Evolutionary conservation across 129 eudicot genomes (phyloP).

Genomic region (Scalesia atractyloides): DNA sequence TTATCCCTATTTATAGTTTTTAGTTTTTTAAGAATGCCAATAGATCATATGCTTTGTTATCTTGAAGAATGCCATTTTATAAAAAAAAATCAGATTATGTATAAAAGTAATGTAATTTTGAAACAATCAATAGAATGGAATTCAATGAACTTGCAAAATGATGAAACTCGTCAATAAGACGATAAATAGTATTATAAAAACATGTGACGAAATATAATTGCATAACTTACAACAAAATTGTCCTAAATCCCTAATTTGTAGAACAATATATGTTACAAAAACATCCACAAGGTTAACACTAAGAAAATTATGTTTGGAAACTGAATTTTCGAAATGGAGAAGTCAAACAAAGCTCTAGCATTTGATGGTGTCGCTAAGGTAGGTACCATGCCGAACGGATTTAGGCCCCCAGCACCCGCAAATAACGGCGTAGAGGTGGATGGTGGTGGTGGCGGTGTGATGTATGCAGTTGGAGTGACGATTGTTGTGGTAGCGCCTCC

Average conservation of each 20-base stretch:
- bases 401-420: slow-evolving; percentile 35
- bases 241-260: slow-evolving; percentile 33
- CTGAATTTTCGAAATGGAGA: neutral
- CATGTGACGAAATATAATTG: neutral
- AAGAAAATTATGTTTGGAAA: slow-evolving; percentile 1
- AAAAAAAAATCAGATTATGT: no score
- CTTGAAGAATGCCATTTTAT: no score
- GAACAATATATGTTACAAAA: slow-evolving; percentile 18
- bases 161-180: neutral
- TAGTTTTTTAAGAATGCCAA: no score
- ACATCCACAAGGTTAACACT: slow-evolving; percentile 21
- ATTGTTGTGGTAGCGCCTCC: slow-evolving; percentile 34
- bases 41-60: no score
- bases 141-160: neutral
- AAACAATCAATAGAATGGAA: neutral
- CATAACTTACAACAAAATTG: slow-evolving; percentile 30
- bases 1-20: no score
- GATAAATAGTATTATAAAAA: neutral
- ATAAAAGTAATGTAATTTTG: no score
- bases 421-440: slow-evolving; percentile 23
- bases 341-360: slow-evolving; percentile 20
- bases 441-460: slow-evolving; percentile 42
- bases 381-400: slow-evolving; percentile 38
- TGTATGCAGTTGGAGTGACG: slow-evolving; percentile 7
- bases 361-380: slow-evolving; percentile 24